Percentiles rank a stretch among this genome's conserved stretches.
Evolutionary conservation across 768 basidiomycete species (phyloP).

Genomic region (Daedaleopsis nitida): DNA sequence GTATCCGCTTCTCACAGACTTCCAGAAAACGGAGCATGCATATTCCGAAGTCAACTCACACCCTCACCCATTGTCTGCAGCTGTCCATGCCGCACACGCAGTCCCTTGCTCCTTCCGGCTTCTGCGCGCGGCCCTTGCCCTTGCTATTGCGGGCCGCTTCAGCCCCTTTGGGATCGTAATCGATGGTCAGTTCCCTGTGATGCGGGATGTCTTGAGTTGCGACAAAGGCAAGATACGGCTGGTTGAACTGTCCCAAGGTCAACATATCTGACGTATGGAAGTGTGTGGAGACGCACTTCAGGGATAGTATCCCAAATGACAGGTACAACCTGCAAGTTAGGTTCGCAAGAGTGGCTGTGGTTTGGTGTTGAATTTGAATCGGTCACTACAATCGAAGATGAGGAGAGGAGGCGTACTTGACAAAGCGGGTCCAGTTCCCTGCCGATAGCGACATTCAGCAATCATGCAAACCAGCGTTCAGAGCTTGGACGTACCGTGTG

Average conservation of each 20-base stretch:
- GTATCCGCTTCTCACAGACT: not conserved
- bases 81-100: constrained; percentile 41
- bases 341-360: constrained; percentile 67
- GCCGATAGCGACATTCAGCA: not conserved
- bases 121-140: constrained; percentile 24
- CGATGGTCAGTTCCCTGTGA: constrained; percentile 59
- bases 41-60: constrained; percentile 11
- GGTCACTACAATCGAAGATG: constrained; percentile 1
- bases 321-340: constrained; percentile 57
- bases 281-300: constrained; percentile 39
- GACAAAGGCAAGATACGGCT: constrained; percentile 64
- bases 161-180: constrained; percentile 56
- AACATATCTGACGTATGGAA: not conserved
- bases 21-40: too few species aligned
- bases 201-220: constrained; percentile 50
- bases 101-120: constrained; percentile 32
- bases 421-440: constrained; percentile 80
- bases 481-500: constrained; percentile 42
- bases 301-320: constrained; percentile 66
- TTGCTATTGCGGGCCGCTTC: constrained; percentile 18
- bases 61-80: constrained; percentile 43
- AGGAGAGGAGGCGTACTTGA: constrained; percentile 52
- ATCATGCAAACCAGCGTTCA: too few species aligned
- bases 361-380: not conserved
- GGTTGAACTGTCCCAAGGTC: constrained; percentile 44